Conservation (phyloP, 2,329 filamentous ascomycete genomes). For the Paraphoma chrysanthemicola region DNA sequence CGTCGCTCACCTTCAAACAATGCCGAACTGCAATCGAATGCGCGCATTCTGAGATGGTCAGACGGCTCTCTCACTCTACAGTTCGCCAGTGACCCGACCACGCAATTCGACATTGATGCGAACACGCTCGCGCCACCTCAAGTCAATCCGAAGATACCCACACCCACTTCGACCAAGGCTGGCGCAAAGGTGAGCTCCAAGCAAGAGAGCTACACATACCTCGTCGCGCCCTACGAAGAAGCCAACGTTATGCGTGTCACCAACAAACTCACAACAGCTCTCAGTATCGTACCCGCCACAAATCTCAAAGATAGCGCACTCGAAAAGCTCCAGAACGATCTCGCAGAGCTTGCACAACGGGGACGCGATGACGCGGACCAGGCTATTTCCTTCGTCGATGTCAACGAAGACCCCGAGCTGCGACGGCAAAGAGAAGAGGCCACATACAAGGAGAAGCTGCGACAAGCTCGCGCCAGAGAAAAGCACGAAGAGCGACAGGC, state of each 20-base stretch:
- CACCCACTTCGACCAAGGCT: constrained; percentile 49
- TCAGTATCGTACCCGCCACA: constrained; percentile 71
- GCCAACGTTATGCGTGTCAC: constrained; percentile 74
- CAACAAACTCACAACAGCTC: constrained; percentile 77
- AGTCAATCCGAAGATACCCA: constrained; percentile 56
- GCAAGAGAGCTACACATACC: constrained; percentile 78
- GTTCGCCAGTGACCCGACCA: constrained; percentile 70
- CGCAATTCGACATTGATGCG: constrained; percentile 76
- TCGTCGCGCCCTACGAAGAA: constrained; percentile 72
- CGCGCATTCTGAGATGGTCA: constrained; percentile 77
- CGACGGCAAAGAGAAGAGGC: constrained; percentile 76
- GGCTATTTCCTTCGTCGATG: constrained; percentile 70
- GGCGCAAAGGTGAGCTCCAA: constrained; percentile 42
- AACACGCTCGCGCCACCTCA: constrained; percentile 72
- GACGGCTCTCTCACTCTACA: constrained; percentile 79
- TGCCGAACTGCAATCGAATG: constrained; percentile 74
- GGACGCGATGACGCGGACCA: constrained; percentile 54
- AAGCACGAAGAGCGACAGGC: constrained; percentile 71
- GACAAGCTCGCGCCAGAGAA: constrained; percentile 67
- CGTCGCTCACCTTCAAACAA: constrained; percentile 71
- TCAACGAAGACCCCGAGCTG: constrained; percentile 76
- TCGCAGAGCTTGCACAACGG: constrained; percentile 68
- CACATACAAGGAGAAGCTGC: constrained; percentile 75
- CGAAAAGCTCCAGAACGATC: constrained; percentile 69
- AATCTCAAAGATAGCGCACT: constrained; percentile 75